Percentiles rank a stretch among this genome's conserved stretches.
Conservation (phyloP, 2,329 filamentous ascomycete genomes). For the Nemania bipapillata region DNA sequence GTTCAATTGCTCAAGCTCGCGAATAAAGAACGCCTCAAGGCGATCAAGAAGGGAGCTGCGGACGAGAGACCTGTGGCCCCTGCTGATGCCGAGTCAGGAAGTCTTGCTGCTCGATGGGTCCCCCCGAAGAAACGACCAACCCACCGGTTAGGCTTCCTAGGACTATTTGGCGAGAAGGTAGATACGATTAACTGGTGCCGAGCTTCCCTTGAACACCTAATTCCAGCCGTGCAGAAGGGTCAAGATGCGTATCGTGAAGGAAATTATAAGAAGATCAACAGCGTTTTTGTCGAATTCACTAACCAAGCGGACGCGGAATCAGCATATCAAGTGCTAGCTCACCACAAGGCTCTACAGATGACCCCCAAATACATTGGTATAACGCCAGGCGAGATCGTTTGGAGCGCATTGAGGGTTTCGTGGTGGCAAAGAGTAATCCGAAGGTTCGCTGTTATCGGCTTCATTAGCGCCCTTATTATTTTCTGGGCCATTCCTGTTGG, state of each 20-base stretch:
- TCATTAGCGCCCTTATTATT: slow-evolving; percentile 80
- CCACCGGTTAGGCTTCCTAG: slow-evolving; percentile 75
- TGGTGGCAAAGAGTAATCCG: slow-evolving; percentile 88
- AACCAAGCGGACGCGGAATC: slow-evolving; percentile 84
- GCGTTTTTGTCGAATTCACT: slow-evolving; percentile 91
- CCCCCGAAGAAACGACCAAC: slow-evolving; percentile 77
- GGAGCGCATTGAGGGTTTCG: slow-evolving; percentile 82
- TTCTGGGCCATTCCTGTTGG: slow-evolving; percentile 86
- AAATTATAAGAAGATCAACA: slow-evolving; percentile 72
- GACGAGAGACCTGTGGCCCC: slow-evolving; percentile 61
- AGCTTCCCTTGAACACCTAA: slow-evolving; percentile 77
- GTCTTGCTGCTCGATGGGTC: slow-evolving; percentile 79
- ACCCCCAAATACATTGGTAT: slow-evolving; percentile 85
- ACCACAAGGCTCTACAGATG: slow-evolving; percentile 89
- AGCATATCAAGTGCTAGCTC: slow-evolving; percentile 85
- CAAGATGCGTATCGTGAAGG: slow-evolving; percentile 75
- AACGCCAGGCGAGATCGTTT: slow-evolving; percentile 84
- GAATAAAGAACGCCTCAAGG: slow-evolving; percentile 76
- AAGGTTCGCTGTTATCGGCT: slow-evolving; percentile 73
- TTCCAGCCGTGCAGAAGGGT: slow-evolving; percentile 74
- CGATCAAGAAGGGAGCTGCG: slow-evolving; percentile 66
- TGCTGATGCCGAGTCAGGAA: slow-evolving; percentile 73
- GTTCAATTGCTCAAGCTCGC: slow-evolving; percentile 83
- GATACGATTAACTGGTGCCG: slow-evolving; percentile 95
- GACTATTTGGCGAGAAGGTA: slow-evolving; percentile 83